Conservation (phyloP, 2,329 filamentous ascomycete genomes). For the Pestalotiopsis sp. region DNA sequence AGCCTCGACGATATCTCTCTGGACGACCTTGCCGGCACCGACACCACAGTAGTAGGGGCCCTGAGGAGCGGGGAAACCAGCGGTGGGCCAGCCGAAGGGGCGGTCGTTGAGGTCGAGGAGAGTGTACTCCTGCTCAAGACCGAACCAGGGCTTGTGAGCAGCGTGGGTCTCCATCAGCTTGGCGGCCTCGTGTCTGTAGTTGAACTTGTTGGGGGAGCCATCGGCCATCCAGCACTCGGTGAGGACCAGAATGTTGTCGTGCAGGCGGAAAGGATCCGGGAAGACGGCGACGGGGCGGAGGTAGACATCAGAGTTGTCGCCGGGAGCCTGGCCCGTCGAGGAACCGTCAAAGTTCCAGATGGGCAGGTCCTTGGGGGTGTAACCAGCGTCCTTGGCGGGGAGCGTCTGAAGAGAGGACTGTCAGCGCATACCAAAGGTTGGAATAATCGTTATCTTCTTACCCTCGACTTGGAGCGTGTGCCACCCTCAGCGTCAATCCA, state of each 20-base stretch:
- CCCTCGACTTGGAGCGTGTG: slow-evolving; percentile 93
- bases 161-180: slow-evolving; percentile 89
- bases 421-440: neutral
- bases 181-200: slow-evolving; percentile 90
- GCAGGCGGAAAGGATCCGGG: slow-evolving; percentile 87
- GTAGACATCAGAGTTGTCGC: slow-evolving; percentile 95
- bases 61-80: slow-evolving; percentile 86
- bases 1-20: slow-evolving; percentile 93
- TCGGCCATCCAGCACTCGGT: slow-evolving; percentile 94
- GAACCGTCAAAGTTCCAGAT: slow-evolving; percentile 71
- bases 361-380: slow-evolving; percentile 54
- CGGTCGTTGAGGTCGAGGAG: slow-evolving; percentile 83
- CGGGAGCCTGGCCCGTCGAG: slow-evolving; percentile 88
- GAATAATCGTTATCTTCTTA: slow-evolving; percentile 54
- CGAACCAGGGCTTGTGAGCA: slow-evolving; percentile 90
- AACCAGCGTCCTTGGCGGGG: slow-evolving; percentile 39
- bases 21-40: slow-evolving; percentile 93
- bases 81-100: slow-evolving; percentile 83
- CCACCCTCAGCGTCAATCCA: slow-evolving; percentile 85
- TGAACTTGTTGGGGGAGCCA: slow-evolving; percentile 96
- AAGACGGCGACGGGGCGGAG: slow-evolving; percentile 87
- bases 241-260: slow-evolving; percentile 92
- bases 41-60: slow-evolving; percentile 99
- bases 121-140: slow-evolving; percentile 97
- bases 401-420: slow-evolving; percentile 45